phyloP scores from a whole-genome alignment of 2,329 filamentous ascomycete genomes.

The Rachicladosporium sp. region DNA sequence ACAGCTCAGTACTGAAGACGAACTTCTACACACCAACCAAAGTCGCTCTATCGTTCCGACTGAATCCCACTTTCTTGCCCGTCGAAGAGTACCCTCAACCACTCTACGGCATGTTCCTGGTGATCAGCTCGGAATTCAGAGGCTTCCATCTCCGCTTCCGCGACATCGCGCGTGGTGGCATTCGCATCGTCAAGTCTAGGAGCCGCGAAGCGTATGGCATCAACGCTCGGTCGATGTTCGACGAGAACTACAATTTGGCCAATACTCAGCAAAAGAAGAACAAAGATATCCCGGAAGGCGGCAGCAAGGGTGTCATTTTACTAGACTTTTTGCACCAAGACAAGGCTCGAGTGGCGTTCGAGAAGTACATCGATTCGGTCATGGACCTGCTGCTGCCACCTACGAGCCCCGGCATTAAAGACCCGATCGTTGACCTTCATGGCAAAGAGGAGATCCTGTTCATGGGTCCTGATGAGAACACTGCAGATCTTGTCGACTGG shows the following conservation, averaged over 20 bases:
- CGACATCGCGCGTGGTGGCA: constrained; percentile 91
- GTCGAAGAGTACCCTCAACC: constrained; percentile 85
- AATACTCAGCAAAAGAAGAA: constrained; percentile 99
- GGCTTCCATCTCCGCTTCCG: constrained; percentile 97
- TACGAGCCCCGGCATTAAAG: constrained; percentile 91
- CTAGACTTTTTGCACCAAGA: constrained; percentile 91
- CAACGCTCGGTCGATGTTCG: constrained; percentile 91
- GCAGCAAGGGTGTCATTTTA: constrained; percentile 93
- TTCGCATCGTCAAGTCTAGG: constrained; percentile 95
- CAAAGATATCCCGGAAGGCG: constrained; percentile 97
- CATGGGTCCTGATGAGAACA: constrained; percentile 98
- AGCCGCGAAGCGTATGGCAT: constrained; percentile 93
- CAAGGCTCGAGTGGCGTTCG: constrained; percentile 81
- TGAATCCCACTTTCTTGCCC: constrained; percentile 81
- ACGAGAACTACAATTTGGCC: constrained; percentile 96
- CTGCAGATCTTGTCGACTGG: constrained; percentile 93
- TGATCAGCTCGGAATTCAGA: constrained; percentile 91
- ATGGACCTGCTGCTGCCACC: constrained; percentile 86
- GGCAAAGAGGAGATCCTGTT: constrained; percentile 95
- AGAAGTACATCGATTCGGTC: constrained; percentile 99
- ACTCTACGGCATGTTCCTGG: constrained; percentile 95
- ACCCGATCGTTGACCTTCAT: constrained; percentile 90
- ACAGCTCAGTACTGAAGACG: constrained; percentile 84
- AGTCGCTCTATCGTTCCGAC: constrained; percentile 90
- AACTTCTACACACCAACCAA: constrained; percentile 98